Percentiles rank a stretch among this genome's conserved stretches.
Evolutionary conservation across 2,329 filamentous ascomycete genomes (phyloP).

Genomic region (Uncinocarpus reesii): DNA sequence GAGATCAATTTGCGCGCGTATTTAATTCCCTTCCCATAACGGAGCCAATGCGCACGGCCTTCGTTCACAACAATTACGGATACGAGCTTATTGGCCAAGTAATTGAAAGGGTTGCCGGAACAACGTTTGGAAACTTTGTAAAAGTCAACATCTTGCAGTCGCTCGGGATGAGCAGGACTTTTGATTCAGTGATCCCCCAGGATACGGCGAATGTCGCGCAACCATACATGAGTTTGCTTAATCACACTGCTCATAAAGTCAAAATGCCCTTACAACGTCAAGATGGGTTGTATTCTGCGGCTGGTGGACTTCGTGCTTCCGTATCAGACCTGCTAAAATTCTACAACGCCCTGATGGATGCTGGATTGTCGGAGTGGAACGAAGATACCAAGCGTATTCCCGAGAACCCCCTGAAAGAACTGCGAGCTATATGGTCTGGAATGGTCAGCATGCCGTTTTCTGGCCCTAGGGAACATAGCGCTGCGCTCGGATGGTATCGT

Average conservation of each 20-base stretch:
- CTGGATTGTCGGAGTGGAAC: background rate
- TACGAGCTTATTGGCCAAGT: slow-evolving; percentile 21
- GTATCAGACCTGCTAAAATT: slow-evolving; percentile 3
- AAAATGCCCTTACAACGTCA: background rate
- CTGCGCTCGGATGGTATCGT: slow-evolving; percentile 1
- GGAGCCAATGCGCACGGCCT: slow-evolving; percentile 14
- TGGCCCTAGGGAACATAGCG: slow-evolving; percentile 1
- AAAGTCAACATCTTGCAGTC: slow-evolving; percentile 20
- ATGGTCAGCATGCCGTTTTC: background rate
- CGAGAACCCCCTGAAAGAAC: background rate
- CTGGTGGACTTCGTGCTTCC: background rate
- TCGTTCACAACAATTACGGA: slow-evolving; percentile 23
- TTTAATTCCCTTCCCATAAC: slow-evolving; percentile 7
- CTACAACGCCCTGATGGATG: slow-evolving; percentile 4
- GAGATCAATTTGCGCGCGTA: background rate
- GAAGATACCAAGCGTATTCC: background rate
- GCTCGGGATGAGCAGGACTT: slow-evolving; percentile 22
- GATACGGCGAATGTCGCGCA: background rate
- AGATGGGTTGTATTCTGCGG: slow-evolving; percentile 2
- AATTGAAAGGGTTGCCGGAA: slow-evolving; percentile 19
- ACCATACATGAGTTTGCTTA: background rate
- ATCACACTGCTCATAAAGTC: background rate
- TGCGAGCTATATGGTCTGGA: background rate
- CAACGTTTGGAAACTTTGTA: slow-evolving; percentile 21
- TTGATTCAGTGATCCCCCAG: background rate